A percentile compares a stretch with the other conserved stretches of the same genome.
phyloP scores from a whole-genome alignment of 306 rosid genomes.

The Acacia acuminata region DNA sequence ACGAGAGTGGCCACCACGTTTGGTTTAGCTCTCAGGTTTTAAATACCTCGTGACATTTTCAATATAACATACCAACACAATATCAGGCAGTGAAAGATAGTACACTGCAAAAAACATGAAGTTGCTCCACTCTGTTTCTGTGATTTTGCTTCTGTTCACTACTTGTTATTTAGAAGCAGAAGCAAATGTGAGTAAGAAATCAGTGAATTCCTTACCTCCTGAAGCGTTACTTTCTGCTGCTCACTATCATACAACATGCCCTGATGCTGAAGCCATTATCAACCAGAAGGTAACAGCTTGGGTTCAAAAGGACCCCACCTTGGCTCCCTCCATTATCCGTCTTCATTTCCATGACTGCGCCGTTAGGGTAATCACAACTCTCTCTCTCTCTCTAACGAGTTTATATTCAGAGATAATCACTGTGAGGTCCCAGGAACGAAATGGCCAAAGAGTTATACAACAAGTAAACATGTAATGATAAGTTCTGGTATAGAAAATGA shows the following conservation, averaged over 20 bases:
- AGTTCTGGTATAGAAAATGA: too few species aligned
- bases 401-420: too few species aligned
- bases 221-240: conserved; percentile 46
- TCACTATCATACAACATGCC: conserved; percentile 58
- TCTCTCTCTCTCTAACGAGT: neutral
- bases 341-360: conserved; percentile 87
- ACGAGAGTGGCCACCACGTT: conserved; percentile 58
- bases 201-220: conserved; percentile 14
- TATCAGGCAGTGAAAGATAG: neutral
- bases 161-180: conserved; percentile 21
- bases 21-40: conserved; percentile 16
- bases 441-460: too few species aligned
- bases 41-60: conserved; percentile 32
- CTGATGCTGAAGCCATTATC: conserved; percentile 72
- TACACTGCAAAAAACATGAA: conserved; percentile 43
- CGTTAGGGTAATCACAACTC: conserved; percentile 54
- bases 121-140: conserved; percentile 23
- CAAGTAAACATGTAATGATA: too few species aligned
- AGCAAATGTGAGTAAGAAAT: neutral
- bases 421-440: neutral
- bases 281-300: conserved; percentile 59
- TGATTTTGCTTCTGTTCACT: conserved; percentile 39
- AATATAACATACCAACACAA: conserved; percentile 24
- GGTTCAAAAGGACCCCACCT: conserved; percentile 61
- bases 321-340: conserved; percentile 75